phyloP scores from a whole-genome alignment of 805 yeast species.

The Metschnikowia cerradonensis region DNA sequence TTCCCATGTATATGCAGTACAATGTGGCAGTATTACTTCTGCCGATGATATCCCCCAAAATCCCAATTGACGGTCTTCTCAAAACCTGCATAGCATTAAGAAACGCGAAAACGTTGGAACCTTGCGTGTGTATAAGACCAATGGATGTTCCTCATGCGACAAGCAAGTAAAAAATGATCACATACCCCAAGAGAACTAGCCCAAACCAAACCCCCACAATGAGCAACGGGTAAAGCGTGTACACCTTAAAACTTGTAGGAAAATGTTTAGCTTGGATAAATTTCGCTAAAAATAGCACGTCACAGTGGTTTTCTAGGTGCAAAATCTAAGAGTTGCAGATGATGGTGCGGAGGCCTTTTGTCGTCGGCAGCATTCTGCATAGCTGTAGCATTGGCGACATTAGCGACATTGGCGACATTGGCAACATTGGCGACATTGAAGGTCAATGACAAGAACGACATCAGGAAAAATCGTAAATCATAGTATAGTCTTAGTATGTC shows the following conservation, averaged over 20 bases:
- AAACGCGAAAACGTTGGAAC: constrained; percentile 31
- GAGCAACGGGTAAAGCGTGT: constrained; percentile 22
- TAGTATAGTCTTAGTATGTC: too few species aligned
- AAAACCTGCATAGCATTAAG: constrained; percentile 42
- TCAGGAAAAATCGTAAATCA: too few species aligned
- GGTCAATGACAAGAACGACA: too few species aligned
- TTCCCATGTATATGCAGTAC: constrained; percentile 21
- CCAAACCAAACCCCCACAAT: constrained; percentile 33
- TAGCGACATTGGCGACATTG: too few species aligned
- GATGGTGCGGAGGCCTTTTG: too few species aligned
- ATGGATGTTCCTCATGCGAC: constrained; percentile 37
- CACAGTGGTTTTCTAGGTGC: too few species aligned
- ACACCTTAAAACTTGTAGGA: constrained; percentile 17
- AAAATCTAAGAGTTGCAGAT: too few species aligned
- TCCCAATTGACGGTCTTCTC: constrained; percentile 50
- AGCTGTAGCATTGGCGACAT: too few species aligned
- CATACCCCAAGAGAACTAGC: constrained; percentile 35
- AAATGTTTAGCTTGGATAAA: too few species aligned
- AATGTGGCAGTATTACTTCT: constrained; percentile 33
- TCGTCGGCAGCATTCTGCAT: too few species aligned
- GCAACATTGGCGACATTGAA: too few species aligned
- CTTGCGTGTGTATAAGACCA: constrained; percentile 41
- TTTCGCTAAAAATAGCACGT: too few species aligned
- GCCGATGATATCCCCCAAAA: constrained; percentile 45
- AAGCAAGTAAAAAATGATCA: constrained; percentile 32